These are phyloP conservation scores for Globisporangium nodosum DNA, from an alignment of 352 stramenopile species.

Conservation along the genomic window DNA sequence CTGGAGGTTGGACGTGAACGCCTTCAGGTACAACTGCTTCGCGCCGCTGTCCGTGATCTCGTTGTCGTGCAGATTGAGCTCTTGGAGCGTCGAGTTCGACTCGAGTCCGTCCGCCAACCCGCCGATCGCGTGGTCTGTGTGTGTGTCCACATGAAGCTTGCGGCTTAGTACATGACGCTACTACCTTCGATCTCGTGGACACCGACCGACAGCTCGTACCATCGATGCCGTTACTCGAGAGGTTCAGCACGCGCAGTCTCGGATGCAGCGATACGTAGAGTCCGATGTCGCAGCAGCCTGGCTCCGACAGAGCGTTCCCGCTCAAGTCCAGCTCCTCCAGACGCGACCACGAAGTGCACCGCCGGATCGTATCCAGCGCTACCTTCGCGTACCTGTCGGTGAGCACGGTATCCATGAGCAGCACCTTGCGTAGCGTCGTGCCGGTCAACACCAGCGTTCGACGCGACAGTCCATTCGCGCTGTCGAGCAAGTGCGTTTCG, in stretches of 20 bases:
- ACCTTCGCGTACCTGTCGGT: conserved; percentile 26
- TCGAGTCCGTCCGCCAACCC: conserved; percentile 42
- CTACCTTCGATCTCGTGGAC: background rate
- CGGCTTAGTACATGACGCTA: background rate
- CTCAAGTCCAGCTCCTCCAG: conserved; percentile 53
- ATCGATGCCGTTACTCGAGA: conserved; percentile 46
- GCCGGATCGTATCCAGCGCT: conserved; percentile 18
- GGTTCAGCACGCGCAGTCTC: conserved; percentile 34
- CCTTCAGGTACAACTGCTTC: conserved; percentile 43
- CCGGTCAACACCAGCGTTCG: conserved; percentile 19
- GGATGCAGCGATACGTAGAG: conserved; percentile 37
- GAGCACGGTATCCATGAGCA: conserved; percentile 27
- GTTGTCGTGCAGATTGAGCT: conserved; percentile 50
- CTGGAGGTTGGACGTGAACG: conserved; percentile 39
- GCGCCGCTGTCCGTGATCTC: conserved; percentile 41
- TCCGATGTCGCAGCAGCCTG: conserved; percentile 30
- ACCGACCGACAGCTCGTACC: conserved; percentile 15
- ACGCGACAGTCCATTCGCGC: background rate
- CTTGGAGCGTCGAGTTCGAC: conserved; percentile 29
- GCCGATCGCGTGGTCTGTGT: conserved; percentile 28
- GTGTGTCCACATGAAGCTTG: too few relatives aligned
- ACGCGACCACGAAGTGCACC: conserved; percentile 11
- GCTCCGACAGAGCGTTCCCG: conserved; percentile 38
- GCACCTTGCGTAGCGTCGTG: conserved; percentile 13
- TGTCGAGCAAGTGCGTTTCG: conserved; percentile 20